Conservation (phyloP, 1,284 basidiomycete species). For the Fomitiporia mediterranea region DNA sequence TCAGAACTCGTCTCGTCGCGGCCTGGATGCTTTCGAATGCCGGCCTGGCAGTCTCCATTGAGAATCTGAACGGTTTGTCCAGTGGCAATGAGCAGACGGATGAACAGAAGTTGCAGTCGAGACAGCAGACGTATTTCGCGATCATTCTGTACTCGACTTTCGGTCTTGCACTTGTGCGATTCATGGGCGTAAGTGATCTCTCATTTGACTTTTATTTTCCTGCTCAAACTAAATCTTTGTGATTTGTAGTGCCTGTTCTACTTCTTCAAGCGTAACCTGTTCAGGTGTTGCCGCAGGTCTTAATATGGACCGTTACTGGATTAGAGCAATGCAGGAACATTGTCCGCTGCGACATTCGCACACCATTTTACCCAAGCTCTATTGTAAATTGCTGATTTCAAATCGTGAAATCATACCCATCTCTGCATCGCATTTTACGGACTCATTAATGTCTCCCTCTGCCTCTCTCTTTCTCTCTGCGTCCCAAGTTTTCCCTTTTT, state of each 20-base stretch:
- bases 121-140: constrained; percentile 78
- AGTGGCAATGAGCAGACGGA: constrained; percentile 40
- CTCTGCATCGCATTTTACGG: too few relatives aligned
- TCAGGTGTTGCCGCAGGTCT: constrained; percentile 62
- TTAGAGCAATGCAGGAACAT: too few relatives aligned
- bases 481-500: too few relatives aligned
- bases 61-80: constrained; percentile 76
- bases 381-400: too few relatives aligned
- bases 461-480: too few relatives aligned
- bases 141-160: constrained; percentile 91
- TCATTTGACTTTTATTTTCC: not conserved
- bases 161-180: constrained; percentile 73
- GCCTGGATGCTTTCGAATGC: constrained; percentile 87
- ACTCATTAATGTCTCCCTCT: too few relatives aligned
- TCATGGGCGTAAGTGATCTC: constrained; percentile 67
- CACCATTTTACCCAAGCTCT: too few relatives aligned
- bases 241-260: constrained; percentile 66
- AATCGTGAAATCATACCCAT: too few relatives aligned
- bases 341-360: too few relatives aligned
- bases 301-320: not conserved
- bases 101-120: constrained; percentile 43
- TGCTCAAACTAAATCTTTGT: constrained; percentile 22
- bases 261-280: constrained; percentile 79
- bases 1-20: constrained; percentile 85
- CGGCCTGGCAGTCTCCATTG: constrained; percentile 74